These are phyloP conservation scores for Anthostomella pinea DNA, from an alignment of 2,329 filamentous ascomycete species.

Conservation along the genomic window DNA sequence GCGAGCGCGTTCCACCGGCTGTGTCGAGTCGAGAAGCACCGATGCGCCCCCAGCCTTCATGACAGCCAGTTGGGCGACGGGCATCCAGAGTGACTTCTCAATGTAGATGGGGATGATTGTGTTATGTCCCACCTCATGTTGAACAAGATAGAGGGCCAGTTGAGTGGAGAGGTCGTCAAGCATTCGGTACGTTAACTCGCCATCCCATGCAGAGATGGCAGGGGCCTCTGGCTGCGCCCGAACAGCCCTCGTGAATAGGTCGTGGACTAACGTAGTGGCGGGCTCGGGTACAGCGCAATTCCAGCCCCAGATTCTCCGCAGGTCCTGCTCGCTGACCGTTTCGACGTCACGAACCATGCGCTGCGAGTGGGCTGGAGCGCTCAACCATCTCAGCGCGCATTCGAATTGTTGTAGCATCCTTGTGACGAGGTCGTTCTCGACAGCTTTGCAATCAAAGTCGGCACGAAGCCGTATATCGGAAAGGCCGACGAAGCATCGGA, in stretches of 20 bases:
- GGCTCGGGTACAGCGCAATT: background rate
- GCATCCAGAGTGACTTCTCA: slow-evolving; percentile 4
- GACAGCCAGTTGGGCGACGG: slow-evolving; percentile 1
- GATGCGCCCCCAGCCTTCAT: slow-evolving; percentile 3
- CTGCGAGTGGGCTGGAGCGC: background rate
- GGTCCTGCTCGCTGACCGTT: slow-evolving; percentile 1
- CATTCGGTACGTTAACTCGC: slow-evolving; percentile 7
- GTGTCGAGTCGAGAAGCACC: slow-evolving; percentile 1
- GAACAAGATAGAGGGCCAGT: slow-evolving; percentile 4
- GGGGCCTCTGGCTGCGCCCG: background rate
- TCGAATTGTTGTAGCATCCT: background rate
- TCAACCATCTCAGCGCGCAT: background rate
- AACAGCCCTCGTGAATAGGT: slow-evolving; percentile 1
- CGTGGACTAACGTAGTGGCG: background rate
- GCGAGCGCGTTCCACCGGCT: slow-evolving; percentile 1
- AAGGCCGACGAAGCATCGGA: too few species aligned
- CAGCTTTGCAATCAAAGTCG: too few species aligned
- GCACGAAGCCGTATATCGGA: too few species aligned
- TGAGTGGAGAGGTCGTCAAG: slow-evolving; percentile 1
- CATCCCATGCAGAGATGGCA: too few species aligned
- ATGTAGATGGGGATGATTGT: slow-evolving; percentile 1
- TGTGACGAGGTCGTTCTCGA: too few species aligned
- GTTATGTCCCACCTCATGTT: background rate
- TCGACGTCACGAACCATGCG: background rate
- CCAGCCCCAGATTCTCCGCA: background rate